Percentiles rank a stretch among this genome's conserved stretches.
phyloP scores from a whole-genome alignment of 257 asterid species.

The Verbena officinalis region DNA sequence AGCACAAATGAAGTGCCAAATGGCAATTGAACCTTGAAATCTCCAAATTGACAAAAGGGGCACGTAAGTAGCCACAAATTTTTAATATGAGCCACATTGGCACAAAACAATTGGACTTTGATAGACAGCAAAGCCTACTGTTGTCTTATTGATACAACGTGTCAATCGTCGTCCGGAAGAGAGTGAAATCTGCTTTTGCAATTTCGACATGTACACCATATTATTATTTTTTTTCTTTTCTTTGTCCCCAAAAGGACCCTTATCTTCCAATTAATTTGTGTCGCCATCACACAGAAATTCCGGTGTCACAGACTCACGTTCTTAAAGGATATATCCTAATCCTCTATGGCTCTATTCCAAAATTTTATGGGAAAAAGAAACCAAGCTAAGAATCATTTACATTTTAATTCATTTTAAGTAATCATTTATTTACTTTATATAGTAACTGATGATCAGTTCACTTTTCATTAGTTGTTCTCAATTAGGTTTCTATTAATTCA shows the following conservation, averaged over 20 bases:
- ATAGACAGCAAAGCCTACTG: conserved; percentile 37
- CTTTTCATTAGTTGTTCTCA: too few species aligned
- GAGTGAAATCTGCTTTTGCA: conserved; percentile 15
- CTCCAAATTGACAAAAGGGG: conserved; percentile 3
- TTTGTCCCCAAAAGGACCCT: conserved; percentile 9
- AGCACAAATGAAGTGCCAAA: conserved; percentile 22
- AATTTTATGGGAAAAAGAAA: neutral
- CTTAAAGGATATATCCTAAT: too few species aligned
- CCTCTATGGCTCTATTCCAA: neutral
- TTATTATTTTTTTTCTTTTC: neutral
- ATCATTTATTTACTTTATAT: too few species aligned
- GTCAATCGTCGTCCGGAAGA: conserved; percentile 24
- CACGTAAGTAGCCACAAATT: conserved; percentile 25
- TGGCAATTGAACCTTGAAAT: conserved; percentile 20
- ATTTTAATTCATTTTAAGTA: too few species aligned
- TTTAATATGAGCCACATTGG: conserved; percentile 31
- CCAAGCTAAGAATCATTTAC: too few species aligned
- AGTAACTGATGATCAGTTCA: too few species aligned
- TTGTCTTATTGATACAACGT: conserved; percentile 37
- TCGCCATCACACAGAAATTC: conserved; percentile 29
- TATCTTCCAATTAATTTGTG: conserved; percentile 25
- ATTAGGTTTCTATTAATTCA: too few species aligned
- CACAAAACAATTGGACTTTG: conserved; percentile 23
- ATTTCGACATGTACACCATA: conserved; percentile 5
- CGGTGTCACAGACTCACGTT: neutral